These are phyloP conservation scores for Limnomonas spitsbergensis DNA, from an alignment of 139 green algal genomes.

Conservation along the genomic window DNA sequence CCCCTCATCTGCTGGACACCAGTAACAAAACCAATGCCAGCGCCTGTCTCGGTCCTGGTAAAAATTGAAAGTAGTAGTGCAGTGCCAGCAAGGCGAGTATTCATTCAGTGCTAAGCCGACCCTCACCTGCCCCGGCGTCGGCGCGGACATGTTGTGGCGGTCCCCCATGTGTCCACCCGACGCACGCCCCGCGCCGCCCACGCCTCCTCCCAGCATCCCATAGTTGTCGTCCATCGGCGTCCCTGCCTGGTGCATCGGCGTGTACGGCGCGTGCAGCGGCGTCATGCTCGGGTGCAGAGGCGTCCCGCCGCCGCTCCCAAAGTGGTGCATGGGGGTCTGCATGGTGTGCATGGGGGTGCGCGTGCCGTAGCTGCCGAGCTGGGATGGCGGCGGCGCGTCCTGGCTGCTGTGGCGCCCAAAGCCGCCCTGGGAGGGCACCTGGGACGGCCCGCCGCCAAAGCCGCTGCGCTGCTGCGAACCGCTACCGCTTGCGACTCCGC, in stretches of 20 bases:
- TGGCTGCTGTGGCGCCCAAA: conserved; percentile 7
- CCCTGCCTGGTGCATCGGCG: conserved; percentile 30
- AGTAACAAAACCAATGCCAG: too few relatives aligned
- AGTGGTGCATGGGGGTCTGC: conserved; percentile 41
- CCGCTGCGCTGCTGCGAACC: not conserved
- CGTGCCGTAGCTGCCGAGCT: conserved; percentile 12
- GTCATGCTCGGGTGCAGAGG: conserved; percentile 64
- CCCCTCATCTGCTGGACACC: too few relatives aligned
- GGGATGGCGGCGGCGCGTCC: not conserved
- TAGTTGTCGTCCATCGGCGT: conserved; percentile 34
- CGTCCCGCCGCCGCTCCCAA: conserved; percentile 19
- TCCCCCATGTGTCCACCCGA: not conserved
- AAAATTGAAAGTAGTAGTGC: too few relatives aligned
- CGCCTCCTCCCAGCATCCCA: conserved; percentile 13
- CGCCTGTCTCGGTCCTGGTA: too few relatives aligned
- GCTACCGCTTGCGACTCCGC: not conserved
- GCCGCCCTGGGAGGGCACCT: not conserved
- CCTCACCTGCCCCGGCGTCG: conserved; percentile 30
- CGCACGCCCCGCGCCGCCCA: not conserved
- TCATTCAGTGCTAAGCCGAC: too few relatives aligned
- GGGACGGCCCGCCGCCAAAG: not conserved
- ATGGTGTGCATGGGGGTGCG: conserved; percentile 49
- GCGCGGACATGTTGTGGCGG: conserved; percentile 18
- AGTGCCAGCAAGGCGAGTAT: too few relatives aligned
- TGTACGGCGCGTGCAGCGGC: conserved; percentile 49